Percentiles rank a stretch among this genome's conserved stretches.
phyloP scores from a whole-genome alignment of 352 stramenopile genomes.

The Globisporangium acanthophoron region DNA sequence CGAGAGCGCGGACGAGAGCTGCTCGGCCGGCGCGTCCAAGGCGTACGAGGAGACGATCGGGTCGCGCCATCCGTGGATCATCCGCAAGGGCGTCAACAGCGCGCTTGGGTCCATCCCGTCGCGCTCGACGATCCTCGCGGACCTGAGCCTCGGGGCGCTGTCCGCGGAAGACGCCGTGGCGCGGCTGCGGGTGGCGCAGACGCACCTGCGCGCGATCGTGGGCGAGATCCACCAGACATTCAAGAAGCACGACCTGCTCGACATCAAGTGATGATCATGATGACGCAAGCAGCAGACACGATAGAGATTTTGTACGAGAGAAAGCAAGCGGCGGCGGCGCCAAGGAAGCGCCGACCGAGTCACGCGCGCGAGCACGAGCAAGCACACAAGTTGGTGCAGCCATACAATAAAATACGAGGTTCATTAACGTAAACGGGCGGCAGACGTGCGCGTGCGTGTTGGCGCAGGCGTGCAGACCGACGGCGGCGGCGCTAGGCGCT shows the following conservation, averaged over 20 bases:
- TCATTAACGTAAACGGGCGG: constrained; percentile 11
- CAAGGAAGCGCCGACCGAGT: background rate
- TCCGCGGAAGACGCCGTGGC: constrained; percentile 28
- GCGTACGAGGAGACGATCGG: constrained; percentile 83
- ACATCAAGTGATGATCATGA: constrained; percentile 57
- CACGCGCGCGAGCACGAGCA: background rate
- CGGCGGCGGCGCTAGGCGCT: background rate
- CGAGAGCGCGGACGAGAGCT: constrained; percentile 62
- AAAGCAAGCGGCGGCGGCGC: background rate
- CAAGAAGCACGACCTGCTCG: constrained; percentile 57
- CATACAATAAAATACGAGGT: constrained; percentile 14
- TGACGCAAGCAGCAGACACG: background rate
- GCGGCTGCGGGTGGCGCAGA: constrained; percentile 36
- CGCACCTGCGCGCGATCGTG: constrained; percentile 41
- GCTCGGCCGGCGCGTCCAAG: constrained; percentile 54
- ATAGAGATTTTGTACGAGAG: constrained; percentile 1
- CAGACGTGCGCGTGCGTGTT: background rate
- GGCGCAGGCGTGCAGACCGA: background rate
- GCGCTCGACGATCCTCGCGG: constrained; percentile 44
- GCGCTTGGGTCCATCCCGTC: constrained; percentile 60
- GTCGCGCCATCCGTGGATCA: constrained; percentile 75
- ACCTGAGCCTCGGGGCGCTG: constrained; percentile 33
- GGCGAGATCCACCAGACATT: constrained; percentile 45
- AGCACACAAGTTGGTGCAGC: background rate
- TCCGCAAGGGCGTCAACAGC: constrained; percentile 79